Base-by-base conservation (phyloP, 1,139 yeast species). In the Diutina ranongensis region DNA sequence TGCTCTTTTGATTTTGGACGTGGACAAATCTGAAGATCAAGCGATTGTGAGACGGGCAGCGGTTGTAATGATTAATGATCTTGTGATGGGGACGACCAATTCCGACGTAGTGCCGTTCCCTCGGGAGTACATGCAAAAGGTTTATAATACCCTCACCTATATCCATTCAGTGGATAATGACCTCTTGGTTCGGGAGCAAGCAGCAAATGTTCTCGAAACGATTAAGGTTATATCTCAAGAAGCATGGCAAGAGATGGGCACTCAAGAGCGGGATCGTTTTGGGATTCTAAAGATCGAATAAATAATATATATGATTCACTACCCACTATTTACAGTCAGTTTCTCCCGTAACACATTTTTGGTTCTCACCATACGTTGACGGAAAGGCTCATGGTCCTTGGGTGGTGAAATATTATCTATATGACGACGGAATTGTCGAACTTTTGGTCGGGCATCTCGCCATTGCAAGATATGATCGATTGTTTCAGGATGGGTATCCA, bases 31-130 rank as follows among this genome's bases (percentile, higher is more conserved):
- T 1, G 53, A 56, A 27, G 78, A 74, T 2, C 63, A 67, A 44
- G 68, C 78, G 1, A 63, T 81, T 0, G 72, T 89, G 74, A 70
- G 94, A 51, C 67, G 97, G 44, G 70, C 94, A 0, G 88, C 95
- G 0, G 72, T 86, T 3, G 83, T 80, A 13, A 61, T 87, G 33
- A 63, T 86, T 2, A 75, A 78, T 50, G 94, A 86, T 54, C 62
- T 86, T 50, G 60, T 84, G 2, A 53, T 61, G 46, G 80, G 72
- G 38, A 67, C 72, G 3, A 62, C 72, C 1, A 52, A 58, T 21
- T 59, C 71, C 5, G 65, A 65, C 15, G 71, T 71, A 4, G 62
- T 78, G 3, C 65, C 71, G 7, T 68, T 81, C 44, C 80, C 87
- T 0, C 56, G 57, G 9, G 61, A 65, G 1, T 74, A 76, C 54